A percentile compares a stretch with the other conserved stretches of the same genome.
Conservation (phyloP, 176 grass and related monocot species). For the Puya raimondii region DNA sequence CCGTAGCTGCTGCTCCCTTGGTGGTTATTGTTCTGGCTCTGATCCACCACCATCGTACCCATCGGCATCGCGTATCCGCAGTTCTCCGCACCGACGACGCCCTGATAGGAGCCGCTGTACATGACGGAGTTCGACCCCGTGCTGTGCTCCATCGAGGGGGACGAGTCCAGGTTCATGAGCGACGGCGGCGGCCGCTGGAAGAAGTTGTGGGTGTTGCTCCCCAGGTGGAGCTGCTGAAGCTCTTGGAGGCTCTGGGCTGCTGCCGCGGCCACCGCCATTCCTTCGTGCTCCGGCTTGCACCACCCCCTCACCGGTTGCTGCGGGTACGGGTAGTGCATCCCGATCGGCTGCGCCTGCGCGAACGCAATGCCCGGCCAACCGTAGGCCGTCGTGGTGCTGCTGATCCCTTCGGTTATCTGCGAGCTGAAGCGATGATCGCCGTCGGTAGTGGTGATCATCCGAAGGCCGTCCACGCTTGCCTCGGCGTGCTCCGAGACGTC, state of each 20-base stretch:
- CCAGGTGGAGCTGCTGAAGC: constrained; percentile 30
- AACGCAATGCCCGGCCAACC: constrained; percentile 31
- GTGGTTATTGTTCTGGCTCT: constrained; percentile 25
- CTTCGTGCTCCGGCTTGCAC: constrained; percentile 76
- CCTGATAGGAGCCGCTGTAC: constrained; percentile 18
- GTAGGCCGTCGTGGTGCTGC: constrained; percentile 20
- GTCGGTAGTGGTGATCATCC: neutral
- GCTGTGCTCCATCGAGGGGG: constrained; percentile 20
- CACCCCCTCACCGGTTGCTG: constrained; percentile 22
- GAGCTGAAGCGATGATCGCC: constrained; percentile 7
- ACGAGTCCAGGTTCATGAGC: constrained; percentile 17
- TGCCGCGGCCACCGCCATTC: neutral
- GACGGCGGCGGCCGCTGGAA: constrained; percentile 38
- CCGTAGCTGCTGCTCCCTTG: constrained; percentile 13
- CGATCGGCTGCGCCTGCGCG: constrained; percentile 19
- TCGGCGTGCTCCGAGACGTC: constrained; percentile 35
- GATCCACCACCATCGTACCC: constrained; percentile 31
- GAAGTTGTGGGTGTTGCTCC: constrained; percentile 38
- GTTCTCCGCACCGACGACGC: neutral
- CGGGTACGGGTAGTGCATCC: constrained; percentile 18
- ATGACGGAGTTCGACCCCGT: constrained; percentile 11
- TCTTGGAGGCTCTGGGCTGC: constrained; percentile 34
- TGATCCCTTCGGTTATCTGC: constrained; percentile 22
- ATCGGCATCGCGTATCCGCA: constrained; percentile 34
- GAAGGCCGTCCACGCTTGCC: constrained; percentile 14